Evolutionary conservation across 2,329 filamentous ascomycete genomes (phyloP), one percentile per base, ranked within the genome.

Genomic region (Cladosporium sp.): DNA sequence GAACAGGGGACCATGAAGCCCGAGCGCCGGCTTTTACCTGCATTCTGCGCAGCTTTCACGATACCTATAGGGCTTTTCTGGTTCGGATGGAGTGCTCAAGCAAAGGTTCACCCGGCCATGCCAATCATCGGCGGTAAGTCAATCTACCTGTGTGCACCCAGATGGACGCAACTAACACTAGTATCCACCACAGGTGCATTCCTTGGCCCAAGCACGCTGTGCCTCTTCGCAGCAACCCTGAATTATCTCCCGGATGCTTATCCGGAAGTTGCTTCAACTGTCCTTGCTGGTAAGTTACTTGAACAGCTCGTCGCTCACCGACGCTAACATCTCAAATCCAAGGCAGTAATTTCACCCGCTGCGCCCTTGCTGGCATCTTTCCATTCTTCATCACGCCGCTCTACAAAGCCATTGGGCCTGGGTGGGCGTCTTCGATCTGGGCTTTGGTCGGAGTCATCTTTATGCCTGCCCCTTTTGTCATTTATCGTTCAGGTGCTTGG

Each of bases 81-180:
- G 67, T 83, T 82, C 59, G 80, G 80, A 28, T 83, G 80, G 79
- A 70, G 74, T 2, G 79, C 79, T 0, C 69, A 83, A 43, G 69
- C 74, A 33, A 62, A 71, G 1, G 66, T 72, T 1, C 78, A 81
- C 58, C 84, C 79, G 78, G 78, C 83, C 38, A 70, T 82, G 5
- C 80, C 80, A 0, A 81, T 84, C 54, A 71, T 84, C 33, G 82
- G 81, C 1, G 49, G 63, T 19, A 70, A 70, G 4, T 62, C 62
- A 3, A 11, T 35, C 9, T 9, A 35, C n/a, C 9, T 35, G 34
- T 9, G 34, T 28, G 22, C 7, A 28, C 7, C 22, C 22, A 7
- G 5, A 5, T 5, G 22, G 5, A 28, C 22, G 4, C 7, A 5
- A 28, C 22, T 28, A 28, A 28, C 22, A 7, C 22, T 7, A 7